Percentiles rank a stretch among this genome's conserved stretches.
These are phyloP conservation scores for Penicillium lagena DNA, from an alignment of 495 filamentous ascomycete genomes.

Conservation along the genomic window DNA sequence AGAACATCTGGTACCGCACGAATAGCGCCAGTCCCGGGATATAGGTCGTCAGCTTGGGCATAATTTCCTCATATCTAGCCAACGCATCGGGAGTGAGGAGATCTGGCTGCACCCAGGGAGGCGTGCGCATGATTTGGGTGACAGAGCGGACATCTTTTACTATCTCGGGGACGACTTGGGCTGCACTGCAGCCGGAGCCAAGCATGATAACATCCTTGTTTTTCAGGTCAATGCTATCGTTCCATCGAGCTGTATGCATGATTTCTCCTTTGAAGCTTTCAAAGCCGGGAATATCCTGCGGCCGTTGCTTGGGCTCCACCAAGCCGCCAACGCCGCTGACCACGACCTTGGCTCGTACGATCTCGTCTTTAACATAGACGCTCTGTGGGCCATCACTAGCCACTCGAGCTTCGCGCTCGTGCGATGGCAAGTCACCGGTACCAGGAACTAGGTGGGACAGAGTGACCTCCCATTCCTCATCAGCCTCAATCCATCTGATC, in stretches of 20 bases:
- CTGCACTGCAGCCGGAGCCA: conserved; percentile 55
- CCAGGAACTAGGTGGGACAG: conserved; percentile 42
- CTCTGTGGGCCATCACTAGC: conserved; percentile 26
- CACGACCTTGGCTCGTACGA: conserved; percentile 48
- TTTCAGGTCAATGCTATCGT: conserved; percentile 33
- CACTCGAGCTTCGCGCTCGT: conserved; percentile 23
- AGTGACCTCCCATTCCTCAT: conserved; percentile 52
- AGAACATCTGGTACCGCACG: conserved; percentile 29
- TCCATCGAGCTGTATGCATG: conserved; percentile 56
- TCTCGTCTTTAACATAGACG: conserved; percentile 36
- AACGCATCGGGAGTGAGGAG: conserved; percentile 7
- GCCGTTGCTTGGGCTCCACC: conserved; percentile 45
- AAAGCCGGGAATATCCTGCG: conserved; percentile 45
- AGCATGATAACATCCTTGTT: conserved; percentile 53
- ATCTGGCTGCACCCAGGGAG: conserved; percentile 51
- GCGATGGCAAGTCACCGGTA: conserved; percentile 40
- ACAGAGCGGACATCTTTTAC: conserved; percentile 47
- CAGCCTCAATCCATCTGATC: conserved; percentile 38
- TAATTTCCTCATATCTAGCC: conserved; percentile 32
- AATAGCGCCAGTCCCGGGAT: conserved; percentile 38
- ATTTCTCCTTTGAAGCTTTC: conserved; percentile 49
- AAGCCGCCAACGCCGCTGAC: conserved; percentile 50
- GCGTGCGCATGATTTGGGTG: conserved; percentile 56
- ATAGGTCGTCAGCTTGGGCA: conserved; percentile 28
- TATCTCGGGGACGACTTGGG: conserved; percentile 38